Conservation (phyloP, 1,139 yeast genomes). For the Chernovozyma aurita region DNA sequence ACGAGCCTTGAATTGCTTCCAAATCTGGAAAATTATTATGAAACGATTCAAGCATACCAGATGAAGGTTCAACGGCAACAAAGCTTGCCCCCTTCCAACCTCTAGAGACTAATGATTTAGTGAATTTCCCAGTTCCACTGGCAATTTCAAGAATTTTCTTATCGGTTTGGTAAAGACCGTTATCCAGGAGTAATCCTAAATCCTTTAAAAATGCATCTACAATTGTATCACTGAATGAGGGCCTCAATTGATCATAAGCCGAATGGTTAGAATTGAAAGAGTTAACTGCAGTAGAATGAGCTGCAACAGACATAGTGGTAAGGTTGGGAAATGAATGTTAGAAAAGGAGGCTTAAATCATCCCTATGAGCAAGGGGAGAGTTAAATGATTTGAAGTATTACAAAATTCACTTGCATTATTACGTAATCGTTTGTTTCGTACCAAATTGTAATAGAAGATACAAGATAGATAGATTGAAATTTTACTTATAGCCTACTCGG, state of each 20-base stretch:
- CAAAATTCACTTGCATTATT: no score
- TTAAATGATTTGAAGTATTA: no score
- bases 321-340: no score
- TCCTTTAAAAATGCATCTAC: slow-evolving; percentile 43
- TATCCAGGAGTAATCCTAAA: slow-evolving; percentile 23
- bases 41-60: slow-evolving; percentile 55
- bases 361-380: no score
- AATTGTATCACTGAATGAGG: slow-evolving; percentile 45
- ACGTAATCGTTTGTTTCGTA: no score
- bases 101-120: slow-evolving; percentile 37
- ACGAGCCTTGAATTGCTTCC: slow-evolving; percentile 35
- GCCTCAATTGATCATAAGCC: slow-evolving; percentile 54
- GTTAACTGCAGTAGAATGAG: slow-evolving; percentile 32
- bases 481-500: no score
- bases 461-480: no score
- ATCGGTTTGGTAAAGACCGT: slow-evolving; percentile 15
- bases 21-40: slow-evolving; percentile 44
- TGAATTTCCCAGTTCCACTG: slow-evolving; percentile 66
- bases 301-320: slow-evolving; percentile 9
- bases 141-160: slow-evolving; percentile 51
- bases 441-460: no score
- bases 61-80: slow-evolving; percentile 53
- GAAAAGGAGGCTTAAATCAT: no score
- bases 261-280: slow-evolving; percentile 54
- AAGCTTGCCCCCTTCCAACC: slow-evolving; percentile 34